Conservation (phyloP, 768 basidiomycete species). For the Nidularia sp. region DNA sequence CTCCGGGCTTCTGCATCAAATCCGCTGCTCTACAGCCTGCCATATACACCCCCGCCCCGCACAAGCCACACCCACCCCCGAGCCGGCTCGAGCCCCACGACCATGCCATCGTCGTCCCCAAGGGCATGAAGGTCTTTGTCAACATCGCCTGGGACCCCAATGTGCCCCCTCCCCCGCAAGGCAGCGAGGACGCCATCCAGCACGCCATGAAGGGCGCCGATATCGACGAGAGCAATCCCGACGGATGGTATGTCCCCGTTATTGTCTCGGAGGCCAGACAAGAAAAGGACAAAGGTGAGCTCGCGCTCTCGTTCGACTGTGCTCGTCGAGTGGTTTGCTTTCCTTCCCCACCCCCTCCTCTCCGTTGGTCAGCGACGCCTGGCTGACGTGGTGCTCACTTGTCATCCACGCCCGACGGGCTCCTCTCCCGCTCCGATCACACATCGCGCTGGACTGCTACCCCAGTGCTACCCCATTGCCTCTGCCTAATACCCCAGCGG, state of each 20-base stretch:
- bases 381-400: too few relatives aligned
- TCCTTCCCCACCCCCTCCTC: background rate
- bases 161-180: slow-evolving; percentile 67
- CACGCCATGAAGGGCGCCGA: slow-evolving; percentile 52
- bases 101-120: slow-evolving; percentile 29
- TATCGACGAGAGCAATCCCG: slow-evolving; percentile 28
- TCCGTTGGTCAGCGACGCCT: too few relatives aligned
- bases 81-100: slow-evolving; percentile 21
- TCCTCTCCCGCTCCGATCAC: background rate
- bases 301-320: background rate
- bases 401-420: background rate
- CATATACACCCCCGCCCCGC: slow-evolving; percentile 20
- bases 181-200: slow-evolving; percentile 52
- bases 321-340: background rate
- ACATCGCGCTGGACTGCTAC: background rate
- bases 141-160: slow-evolving; percentile 70
- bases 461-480: too few relatives aligned
- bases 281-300: slow-evolving; percentile 68
- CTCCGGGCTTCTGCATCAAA: slow-evolving; percentile 72
- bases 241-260: slow-evolving; percentile 65
- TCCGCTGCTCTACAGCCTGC: slow-evolving; percentile 40
- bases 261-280: slow-evolving; percentile 60
- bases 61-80: slow-evolving; percentile 2
- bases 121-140: slow-evolving; percentile 63
- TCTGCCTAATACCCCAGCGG: too few relatives aligned